Base-by-base conservation (phyloP, 441 rosid genomes). In the Eutrema salsugineum region DNA sequence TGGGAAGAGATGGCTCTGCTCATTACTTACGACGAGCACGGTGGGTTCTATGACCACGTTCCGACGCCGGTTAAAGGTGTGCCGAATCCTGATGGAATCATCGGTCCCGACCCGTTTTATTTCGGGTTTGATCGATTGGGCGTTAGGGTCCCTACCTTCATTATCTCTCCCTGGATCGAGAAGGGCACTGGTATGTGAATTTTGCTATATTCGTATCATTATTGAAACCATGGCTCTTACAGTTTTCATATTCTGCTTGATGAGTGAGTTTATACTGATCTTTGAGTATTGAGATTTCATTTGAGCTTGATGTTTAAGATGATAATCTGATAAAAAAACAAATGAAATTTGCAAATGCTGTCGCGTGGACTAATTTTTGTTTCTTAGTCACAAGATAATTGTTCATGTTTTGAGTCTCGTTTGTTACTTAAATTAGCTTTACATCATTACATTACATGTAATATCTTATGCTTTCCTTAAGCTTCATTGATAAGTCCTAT, bases 11-110 rank as follows among this genome's bases (percentile, higher is more conserved):
- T 81, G 93, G 99, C 97, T 22, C 30, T 94, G 71, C 27, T 91
- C 78, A 91, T 94, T 7, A 94, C 99, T 5, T 94, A 94, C 43
- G 99, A 94, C 27, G 97, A 91, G 60, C 99, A 91, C 10, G 99
- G 99, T 7, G 99, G 99, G 30, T 90, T 94, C 65, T 94, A 86
- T 15, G 97, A 94, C 63, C 99, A 94, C 63, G 97, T 91, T 53
- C 94, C 99, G 0, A 90, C 97, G 2, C 99, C 99, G 5, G 86
- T 85, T 12, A 55, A 77, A 2, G 80, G 81, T 36, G 97, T 94
- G 50, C 99, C 99, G 2, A 91, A 72, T 63, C 99, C 97, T 28
- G 99, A 94, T 36, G 99, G 99, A 16, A 87, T 91, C 5, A 59
- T 90, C 4, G 97, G 97, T 9, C 92, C 91, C 11, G 99, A 88